These are phyloP conservation scores for Kazachstania kunashirensis DNA, from an alignment of 805 yeast genomes.

Conservation along the genomic window DNA sequence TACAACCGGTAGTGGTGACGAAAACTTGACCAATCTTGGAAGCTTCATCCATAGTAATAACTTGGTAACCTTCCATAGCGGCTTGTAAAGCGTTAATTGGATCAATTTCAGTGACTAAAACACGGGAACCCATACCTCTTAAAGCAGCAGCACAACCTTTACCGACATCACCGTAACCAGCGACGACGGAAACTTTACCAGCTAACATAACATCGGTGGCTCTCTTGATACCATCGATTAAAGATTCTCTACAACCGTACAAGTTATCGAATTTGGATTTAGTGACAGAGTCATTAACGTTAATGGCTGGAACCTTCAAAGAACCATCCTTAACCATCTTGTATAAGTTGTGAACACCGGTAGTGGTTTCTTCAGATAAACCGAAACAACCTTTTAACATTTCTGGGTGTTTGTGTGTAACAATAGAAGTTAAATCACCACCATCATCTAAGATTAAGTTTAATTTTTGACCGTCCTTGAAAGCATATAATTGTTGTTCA, in stretches of 20 bases:
- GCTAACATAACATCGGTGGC: constrained; percentile 99
- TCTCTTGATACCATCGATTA: constrained; percentile 97
- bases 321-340: constrained; percentile 80
- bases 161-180: constrained; percentile 99
- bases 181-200: constrained; percentile 97
- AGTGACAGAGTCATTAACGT: constrained; percentile 98
- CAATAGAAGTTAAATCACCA: constrained; percentile 95
- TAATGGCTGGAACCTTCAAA: constrained; percentile 97
- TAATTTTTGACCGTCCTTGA: constrained; percentile 91
- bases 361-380: constrained; percentile 97
- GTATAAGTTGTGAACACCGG: constrained; percentile 99
- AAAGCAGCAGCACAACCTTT: constrained; percentile 99
- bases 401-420: constrained; percentile 97
- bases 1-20: constrained; percentile 98
- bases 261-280: constrained; percentile 98
- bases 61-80: constrained; percentile 98
- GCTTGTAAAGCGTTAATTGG: constrained; percentile 99
- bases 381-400: constrained; percentile 92
- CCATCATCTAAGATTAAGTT: constrained; percentile 98
- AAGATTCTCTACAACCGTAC: constrained; percentile 99
- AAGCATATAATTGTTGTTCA: constrained; percentile 96
- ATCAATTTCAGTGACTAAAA: constrained; percentile 92
- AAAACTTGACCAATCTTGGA: constrained; percentile 90
- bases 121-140: constrained; percentile 99
- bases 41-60: constrained; percentile 89